These are phyloP conservation scores for Moesziomyces parantarcticus DNA, from an alignment of 1,284 basidiomycete genomes.

Conservation along the genomic window DNA sequence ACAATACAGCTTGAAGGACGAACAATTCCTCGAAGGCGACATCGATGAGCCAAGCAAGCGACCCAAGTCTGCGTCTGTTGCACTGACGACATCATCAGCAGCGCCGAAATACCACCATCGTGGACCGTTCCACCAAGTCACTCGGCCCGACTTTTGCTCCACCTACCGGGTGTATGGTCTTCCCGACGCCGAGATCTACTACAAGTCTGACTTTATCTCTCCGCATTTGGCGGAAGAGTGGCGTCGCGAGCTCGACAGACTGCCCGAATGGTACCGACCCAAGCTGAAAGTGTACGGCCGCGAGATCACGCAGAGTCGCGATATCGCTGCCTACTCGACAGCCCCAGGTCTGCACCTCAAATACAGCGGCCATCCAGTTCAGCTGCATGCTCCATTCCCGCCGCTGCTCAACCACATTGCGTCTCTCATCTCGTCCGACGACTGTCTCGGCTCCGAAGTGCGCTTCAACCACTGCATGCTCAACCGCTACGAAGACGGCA, in stretches of 20 bases:
- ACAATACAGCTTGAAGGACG: not conserved
- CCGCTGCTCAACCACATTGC: constrained; percentile 69
- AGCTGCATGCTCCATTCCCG: constrained; percentile 70
- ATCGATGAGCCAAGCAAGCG: constrained; percentile 2
- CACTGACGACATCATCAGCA: not conserved
- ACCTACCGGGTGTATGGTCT: constrained; percentile 29
- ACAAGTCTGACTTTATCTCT: constrained; percentile 69
- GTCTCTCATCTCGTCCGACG: constrained; percentile 64
- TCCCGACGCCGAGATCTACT: constrained; percentile 69
- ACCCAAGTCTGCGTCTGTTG: not conserved
- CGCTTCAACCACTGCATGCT: constrained; percentile 73
- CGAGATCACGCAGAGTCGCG: constrained; percentile 70
- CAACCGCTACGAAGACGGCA: constrained; percentile 72
- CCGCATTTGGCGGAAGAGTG: constrained; percentile 66
- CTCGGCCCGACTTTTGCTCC: constrained; percentile 20
- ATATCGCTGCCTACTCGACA: constrained; percentile 68
- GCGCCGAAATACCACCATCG: constrained; percentile 38
- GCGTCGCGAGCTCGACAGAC: constrained; percentile 68
- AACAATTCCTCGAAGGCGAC: not conserved
- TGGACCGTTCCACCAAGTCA: constrained; percentile 49
- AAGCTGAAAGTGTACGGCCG: constrained; percentile 73
- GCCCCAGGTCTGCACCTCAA: constrained; percentile 68
- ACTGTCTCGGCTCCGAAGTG: constrained; percentile 68
- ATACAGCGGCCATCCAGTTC: constrained; percentile 68
- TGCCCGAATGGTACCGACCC: constrained; percentile 70